Percentiles rank a stretch among this genome's conserved stretches.
Evolutionary conservation across 2,329 filamentous ascomycete species (phyloP).

Genomic region (Cyphellophora europaea): DNA sequence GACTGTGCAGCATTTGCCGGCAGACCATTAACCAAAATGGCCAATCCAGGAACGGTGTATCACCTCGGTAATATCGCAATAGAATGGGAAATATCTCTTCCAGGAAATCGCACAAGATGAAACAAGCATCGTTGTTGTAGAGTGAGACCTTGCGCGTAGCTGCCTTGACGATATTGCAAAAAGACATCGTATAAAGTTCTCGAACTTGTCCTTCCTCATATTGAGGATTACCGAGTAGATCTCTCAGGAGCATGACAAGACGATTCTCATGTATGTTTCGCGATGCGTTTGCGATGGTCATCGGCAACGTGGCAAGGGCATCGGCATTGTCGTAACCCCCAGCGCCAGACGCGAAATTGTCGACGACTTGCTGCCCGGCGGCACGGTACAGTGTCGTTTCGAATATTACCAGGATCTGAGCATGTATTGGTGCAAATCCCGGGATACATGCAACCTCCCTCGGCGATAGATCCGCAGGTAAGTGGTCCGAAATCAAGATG

Average conservation of each 20-base stretch:
- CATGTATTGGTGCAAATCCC: constrained; percentile 70
- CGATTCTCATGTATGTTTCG: constrained; percentile 84
- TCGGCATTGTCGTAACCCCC: constrained; percentile 60
- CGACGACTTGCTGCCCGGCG: constrained; percentile 35
- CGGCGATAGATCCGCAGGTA: constrained; percentile 46
- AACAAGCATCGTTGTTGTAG: constrained; percentile 75
- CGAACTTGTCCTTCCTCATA: constrained; percentile 46
- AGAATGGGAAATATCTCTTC: constrained; percentile 69
- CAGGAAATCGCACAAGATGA: constrained; percentile 82
- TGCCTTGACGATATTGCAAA: constrained; percentile 63
- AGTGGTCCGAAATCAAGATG: constrained; percentile 64
- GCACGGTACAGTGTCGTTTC: constrained; percentile 69
- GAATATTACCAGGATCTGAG: constrained; percentile 68
- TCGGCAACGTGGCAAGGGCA: constrained; percentile 52
- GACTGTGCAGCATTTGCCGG: constrained; percentile 67
- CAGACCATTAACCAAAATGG: constrained; percentile 77
- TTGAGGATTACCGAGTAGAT: constrained; percentile 60
- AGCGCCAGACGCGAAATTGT: constrained; percentile 41
- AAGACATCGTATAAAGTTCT: constrained; percentile 66
- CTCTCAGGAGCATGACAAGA: constrained; percentile 69
- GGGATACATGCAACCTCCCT: constrained; percentile 58
- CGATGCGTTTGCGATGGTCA: constrained; percentile 60
- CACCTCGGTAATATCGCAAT: constrained; percentile 46
- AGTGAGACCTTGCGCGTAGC: constrained; percentile 66
- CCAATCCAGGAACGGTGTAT: constrained; percentile 58